Base-by-base conservation (phyloP, 805 yeast genomes). In the Dipodascopsis uninucleata region DNA sequence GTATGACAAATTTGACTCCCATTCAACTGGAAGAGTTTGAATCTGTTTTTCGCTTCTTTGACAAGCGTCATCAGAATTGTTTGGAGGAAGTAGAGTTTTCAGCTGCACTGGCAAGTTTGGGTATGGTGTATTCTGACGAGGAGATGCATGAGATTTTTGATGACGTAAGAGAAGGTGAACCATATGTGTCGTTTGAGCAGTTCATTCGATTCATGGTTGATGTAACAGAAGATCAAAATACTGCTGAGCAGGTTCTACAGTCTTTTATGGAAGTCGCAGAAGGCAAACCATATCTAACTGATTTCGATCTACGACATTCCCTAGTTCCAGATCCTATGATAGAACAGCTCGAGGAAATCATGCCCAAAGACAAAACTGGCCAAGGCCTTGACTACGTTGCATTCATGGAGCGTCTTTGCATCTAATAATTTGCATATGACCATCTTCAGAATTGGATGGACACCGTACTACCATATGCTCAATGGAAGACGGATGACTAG, bases 21-120 rank as follows among this genome's bases (percentile, higher is more conserved):
- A 58, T 59, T 21, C 71, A 68, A 40, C 49, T 67, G 17, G 72
- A 67, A 34, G 74, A 72, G 42, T 70, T 70, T 52, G 74, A 71
- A 49, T 56, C 69, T 3, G 67, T 71, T 12, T 75, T 75, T 49
- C 57, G 72, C 8, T 68, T 66, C 45, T 69, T 69, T 47, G 70
- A 65, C 47, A 61, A 57, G 25, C 64, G 67, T 1, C 61, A 61
- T 36, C 68, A 67, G 43, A 64, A 66, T 29, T 60, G 64, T 28
- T 58, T 75, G 41, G 62, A 64, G 26, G 69, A 69, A 43, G 38
- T 49, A 8, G 78, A 75, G 55, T 75, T 75, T 47, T 59, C 64
- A 2, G 68, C 67, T 0, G 72, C 76, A 2, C 56, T 74, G 46
- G 65, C 66, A n/a, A 60, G 67, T 31, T 58, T 73, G 20, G 74